These are phyloP conservation scores for Euphorbia tirucalli DNA, from an alignment of 345 rosid species.

Conservation along the genomic window DNA sequence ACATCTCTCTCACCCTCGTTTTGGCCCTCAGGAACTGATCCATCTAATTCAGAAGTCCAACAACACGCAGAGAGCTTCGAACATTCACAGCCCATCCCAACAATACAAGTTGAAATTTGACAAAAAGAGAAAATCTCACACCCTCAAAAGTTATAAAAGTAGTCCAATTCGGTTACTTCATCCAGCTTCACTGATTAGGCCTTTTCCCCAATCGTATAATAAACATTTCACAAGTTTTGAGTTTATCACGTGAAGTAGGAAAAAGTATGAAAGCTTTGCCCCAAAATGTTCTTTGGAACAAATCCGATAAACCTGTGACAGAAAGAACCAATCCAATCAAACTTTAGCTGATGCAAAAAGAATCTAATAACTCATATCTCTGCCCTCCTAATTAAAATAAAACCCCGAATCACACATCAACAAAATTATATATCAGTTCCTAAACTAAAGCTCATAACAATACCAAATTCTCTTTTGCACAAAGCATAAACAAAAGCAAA, in stretches of 20 bases:
- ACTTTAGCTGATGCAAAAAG: slow-evolving; percentile 9
- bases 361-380: slow-evolving; percentile 10
- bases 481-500: neutral
- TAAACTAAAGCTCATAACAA: slow-evolving; percentile 1
- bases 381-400: neutral
- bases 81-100: slow-evolving; percentile 44
- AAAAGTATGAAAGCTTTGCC: neutral
- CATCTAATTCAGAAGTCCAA: slow-evolving; percentile 30
- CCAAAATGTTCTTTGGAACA: neutral
- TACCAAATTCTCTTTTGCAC: neutral
- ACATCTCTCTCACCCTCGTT: slow-evolving; percentile 33
- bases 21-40: slow-evolving; percentile 25
- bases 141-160: neutral
- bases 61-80: slow-evolving; percentile 41
- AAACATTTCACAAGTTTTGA: neutral
- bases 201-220: neutral
- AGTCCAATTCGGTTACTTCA: slow-evolving; percentile 8
- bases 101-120: slow-evolving; percentile 8
- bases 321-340: slow-evolving; percentile 3
- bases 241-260: neutral
- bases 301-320: slow-evolving; percentile 14
- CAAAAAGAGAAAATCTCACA: neutral
- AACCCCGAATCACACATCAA: neutral
- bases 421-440: neutral
- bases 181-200: slow-evolving; percentile 11